These are phyloP conservation scores for Thelonectria discophora DNA, from an alignment of 2,329 filamentous ascomycete genomes.

Conservation along the genomic window DNA sequence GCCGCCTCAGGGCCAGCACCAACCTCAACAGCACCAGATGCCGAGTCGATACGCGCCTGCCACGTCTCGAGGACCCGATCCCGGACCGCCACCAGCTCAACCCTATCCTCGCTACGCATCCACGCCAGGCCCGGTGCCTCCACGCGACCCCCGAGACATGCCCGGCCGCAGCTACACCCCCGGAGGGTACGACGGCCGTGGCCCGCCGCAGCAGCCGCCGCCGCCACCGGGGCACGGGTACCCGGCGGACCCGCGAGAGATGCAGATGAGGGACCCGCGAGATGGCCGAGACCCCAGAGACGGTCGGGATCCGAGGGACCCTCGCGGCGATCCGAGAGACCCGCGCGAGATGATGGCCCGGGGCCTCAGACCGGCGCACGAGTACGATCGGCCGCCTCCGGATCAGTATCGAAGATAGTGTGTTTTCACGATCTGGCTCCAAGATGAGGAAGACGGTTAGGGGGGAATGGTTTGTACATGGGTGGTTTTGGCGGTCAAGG, in stretches of 20 bases:
- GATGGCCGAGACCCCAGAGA: slow-evolving; percentile 29
- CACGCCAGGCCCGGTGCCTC: slow-evolving; percentile 52
- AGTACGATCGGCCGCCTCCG: slow-evolving; percentile 55
- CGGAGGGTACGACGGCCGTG: slow-evolving; percentile 53
- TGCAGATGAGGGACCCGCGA: slow-evolving; percentile 47
- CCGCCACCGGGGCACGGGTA: slow-evolving; percentile 48
- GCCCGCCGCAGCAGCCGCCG: slow-evolving; percentile 42
- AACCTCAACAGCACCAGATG: slow-evolving; percentile 49
- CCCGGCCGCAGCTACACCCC: slow-evolving; percentile 58
- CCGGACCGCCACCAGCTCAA: slow-evolving; percentile 50
- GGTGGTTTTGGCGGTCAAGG: background rate
- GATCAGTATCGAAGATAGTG: slow-evolving; percentile 55
- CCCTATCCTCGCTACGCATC: slow-evolving; percentile 56
- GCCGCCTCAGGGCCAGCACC: slow-evolving; percentile 45
- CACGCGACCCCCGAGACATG: slow-evolving; percentile 54
- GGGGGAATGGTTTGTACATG: background rate
- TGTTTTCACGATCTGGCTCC: background rate
- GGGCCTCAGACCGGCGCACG: slow-evolving; percentile 53
- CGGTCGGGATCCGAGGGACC: slow-evolving; percentile 30
- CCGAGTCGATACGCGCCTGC: slow-evolving; percentile 51
- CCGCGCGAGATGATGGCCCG: slow-evolving; percentile 52
- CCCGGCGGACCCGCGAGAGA: slow-evolving; percentile 46
- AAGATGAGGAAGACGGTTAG: slow-evolving; percentile 23
- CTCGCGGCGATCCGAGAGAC: slow-evolving; percentile 37
- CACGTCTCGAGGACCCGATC: slow-evolving; percentile 53